Conservation (phyloP, 2,329 filamentous ascomycete genomes). For the Alternaria metachromatica region DNA sequence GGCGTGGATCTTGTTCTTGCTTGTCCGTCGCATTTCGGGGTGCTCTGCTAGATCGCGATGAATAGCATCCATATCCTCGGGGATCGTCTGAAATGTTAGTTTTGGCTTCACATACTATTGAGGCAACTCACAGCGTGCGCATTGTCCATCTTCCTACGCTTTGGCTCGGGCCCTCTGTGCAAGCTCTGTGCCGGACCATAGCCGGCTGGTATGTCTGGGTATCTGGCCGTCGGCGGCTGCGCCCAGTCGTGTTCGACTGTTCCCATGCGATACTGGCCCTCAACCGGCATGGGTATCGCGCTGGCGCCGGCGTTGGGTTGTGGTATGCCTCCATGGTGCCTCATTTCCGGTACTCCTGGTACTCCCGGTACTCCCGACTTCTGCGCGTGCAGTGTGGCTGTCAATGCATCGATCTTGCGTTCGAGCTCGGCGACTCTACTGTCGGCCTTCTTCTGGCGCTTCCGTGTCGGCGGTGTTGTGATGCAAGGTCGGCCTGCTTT, state of each 20-base stretch:
- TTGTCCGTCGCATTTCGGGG: constrained; percentile 41
- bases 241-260: constrained; percentile 41
- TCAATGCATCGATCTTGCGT: constrained; percentile 89
- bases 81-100: constrained; percentile 37
- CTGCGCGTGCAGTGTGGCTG: constrained; percentile 74
- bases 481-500: constrained; percentile 78
- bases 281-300: constrained; percentile 20
- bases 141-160: constrained; percentile 42
- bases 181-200: constrained; percentile 42
- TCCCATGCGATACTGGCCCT: constrained; percentile 37
- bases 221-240: constrained; percentile 20
- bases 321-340: constrained; percentile 32
- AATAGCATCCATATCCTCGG: constrained; percentile 48
- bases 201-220: constrained; percentile 38
- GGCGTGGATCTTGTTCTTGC: constrained; percentile 35
- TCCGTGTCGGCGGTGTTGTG: constrained; percentile 72
- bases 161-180: constrained; percentile 39
- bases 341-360: constrained; percentile 24
- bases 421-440: constrained; percentile 88
- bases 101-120: not conserved
- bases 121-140: constrained; percentile 32
- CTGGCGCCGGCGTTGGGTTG: constrained; percentile 21
- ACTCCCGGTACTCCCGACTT: constrained; percentile 29
- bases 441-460: constrained; percentile 91
- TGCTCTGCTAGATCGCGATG: constrained; percentile 46